Conservation (phyloP, 2,329 filamentous ascomycete genomes). For the Pestalotiopsis sp. region DNA sequence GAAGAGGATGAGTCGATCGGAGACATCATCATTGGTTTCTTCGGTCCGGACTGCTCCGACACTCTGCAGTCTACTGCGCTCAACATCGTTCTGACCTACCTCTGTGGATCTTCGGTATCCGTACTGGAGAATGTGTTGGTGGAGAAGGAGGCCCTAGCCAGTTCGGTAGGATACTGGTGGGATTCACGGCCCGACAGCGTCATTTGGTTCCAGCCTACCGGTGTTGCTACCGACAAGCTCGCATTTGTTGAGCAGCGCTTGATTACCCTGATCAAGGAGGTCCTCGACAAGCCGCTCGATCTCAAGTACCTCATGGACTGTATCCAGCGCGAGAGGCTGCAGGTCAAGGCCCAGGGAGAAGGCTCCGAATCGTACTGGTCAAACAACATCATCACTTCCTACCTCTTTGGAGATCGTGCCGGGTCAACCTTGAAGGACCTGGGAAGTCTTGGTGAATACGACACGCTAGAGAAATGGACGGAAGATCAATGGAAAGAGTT, state of each 20-base stretch:
- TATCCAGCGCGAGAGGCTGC: conserved; percentile 77
- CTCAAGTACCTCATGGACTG: conserved; percentile 91
- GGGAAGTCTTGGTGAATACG: conserved; percentile 60
- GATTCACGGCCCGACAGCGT: conserved; percentile 81
- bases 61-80: conserved; percentile 70
- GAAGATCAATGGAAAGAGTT: conserved; percentile 85
- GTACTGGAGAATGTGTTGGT: conserved; percentile 90
- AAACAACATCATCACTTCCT: conserved; percentile 86
- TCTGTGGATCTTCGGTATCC: conserved; percentile 91
- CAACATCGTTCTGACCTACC: conserved; percentile 80
- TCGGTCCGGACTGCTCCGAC: conserved; percentile 83
- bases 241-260: conserved; percentile 83
- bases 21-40: conserved; percentile 83
- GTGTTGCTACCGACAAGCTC: conserved; percentile 86
- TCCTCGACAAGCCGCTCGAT: conserved; percentile 79
- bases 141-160: conserved; percentile 89
- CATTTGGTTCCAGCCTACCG: conserved; percentile 83
- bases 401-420: conserved; percentile 84
- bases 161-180: conserved; percentile 78
- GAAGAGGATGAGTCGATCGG: conserved; percentile 95
- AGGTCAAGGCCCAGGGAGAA: conserved; percentile 83
- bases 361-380: conserved; percentile 80
- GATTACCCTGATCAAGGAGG: conserved; percentile 80
- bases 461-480: conserved; percentile 76
- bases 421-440: conserved; percentile 74